Conservation (phyloP, 2,329 filamentous ascomycete genomes). For the Claviceps pazoutovae region DNA sequence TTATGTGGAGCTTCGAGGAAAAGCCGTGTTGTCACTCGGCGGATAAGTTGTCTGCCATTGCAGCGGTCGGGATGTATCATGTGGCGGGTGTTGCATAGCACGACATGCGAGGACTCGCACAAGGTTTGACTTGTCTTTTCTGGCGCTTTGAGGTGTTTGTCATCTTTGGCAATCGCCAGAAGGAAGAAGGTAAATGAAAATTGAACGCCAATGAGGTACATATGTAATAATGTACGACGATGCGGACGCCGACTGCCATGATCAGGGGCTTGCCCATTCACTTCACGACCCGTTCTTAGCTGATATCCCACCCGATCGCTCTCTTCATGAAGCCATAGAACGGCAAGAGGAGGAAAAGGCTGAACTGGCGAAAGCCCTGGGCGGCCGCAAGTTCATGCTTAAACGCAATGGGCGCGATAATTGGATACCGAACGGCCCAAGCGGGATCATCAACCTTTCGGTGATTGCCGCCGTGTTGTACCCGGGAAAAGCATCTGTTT, state of each 20-base stretch:
- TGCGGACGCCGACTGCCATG: too few relatives aligned
- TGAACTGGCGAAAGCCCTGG: neutral
- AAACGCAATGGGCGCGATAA: neutral
- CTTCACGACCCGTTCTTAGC: too few relatives aligned
- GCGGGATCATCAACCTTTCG: neutral
- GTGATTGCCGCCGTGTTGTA: neutral
- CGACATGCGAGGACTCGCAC: neutral
- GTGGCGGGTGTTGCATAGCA: neutral
- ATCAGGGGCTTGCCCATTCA: too few relatives aligned
- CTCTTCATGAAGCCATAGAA: too few relatives aligned
- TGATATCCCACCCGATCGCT: too few relatives aligned
- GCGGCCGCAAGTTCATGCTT: neutral
- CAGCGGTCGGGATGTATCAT: neutral
- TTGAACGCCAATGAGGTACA: too few relatives aligned
- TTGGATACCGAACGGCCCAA: neutral
- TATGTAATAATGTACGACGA: too few relatives aligned
- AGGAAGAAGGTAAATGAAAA: too few relatives aligned
- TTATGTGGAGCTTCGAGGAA: slow-evolving; percentile 18
- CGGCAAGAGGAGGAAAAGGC: too few relatives aligned
- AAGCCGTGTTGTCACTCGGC: neutral
- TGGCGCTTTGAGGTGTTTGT: too few relatives aligned
- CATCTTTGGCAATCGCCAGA: too few relatives aligned
- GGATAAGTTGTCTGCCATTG: neutral
- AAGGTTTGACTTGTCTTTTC: too few relatives aligned
- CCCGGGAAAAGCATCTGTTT: neutral